Conservation (phyloP, 176 grass and related monocot species). For the Carex myosuroides region DNA sequence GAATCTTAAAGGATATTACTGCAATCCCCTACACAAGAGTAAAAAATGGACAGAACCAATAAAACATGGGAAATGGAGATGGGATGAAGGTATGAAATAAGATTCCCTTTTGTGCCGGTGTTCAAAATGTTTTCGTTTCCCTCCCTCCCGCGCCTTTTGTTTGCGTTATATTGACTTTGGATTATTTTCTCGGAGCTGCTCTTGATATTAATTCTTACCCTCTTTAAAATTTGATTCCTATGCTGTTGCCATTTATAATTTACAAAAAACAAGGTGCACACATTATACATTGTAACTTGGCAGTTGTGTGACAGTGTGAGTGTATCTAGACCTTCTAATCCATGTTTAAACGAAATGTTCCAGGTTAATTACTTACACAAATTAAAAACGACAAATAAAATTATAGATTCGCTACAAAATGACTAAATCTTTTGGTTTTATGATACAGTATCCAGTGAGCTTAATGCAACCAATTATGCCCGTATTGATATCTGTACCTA, state of each 20-base stretch:
- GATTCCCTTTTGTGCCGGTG: neutral
- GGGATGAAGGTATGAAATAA: neutral
- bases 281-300: neutral
- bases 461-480: neutral
- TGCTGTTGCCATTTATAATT: neutral
- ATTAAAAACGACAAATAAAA: neutral
- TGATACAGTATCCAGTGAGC: neutral
- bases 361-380: neutral
- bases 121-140: slow-evolving; percentile 16
- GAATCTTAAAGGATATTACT: neutral
- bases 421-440: neutral
- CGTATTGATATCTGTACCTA: too few relatives aligned
- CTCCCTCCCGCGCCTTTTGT: slow-evolving; percentile 18
- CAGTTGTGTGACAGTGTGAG: neutral
- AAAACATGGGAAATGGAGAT: neutral
- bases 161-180: neutral
- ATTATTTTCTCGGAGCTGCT: neutral
- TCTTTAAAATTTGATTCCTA: neutral
- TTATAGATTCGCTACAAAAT: neutral
- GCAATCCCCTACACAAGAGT: neutral
- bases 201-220: neutral
- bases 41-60: neutral
- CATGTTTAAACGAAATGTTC: neutral
- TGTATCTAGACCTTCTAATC: neutral
- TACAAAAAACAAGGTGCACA: neutral